Evolutionary conservation across 2,329 filamentous ascomycete genomes (phyloP).

Genomic region (Epichloe sp.): DNA sequence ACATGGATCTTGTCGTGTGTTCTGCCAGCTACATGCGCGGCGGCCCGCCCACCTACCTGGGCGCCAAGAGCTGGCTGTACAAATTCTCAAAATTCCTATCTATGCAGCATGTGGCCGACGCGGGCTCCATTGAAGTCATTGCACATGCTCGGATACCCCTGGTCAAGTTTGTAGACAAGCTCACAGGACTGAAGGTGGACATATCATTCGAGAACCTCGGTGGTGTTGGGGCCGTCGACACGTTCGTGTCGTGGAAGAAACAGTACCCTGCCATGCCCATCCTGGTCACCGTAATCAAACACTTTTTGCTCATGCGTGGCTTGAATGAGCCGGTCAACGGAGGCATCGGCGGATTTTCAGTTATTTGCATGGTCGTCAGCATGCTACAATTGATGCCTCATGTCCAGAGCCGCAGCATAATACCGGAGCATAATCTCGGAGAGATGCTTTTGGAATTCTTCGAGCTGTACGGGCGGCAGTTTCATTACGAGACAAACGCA

Average conservation of each 20-base stretch:
- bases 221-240: slow-evolving; percentile 66
- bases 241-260: slow-evolving; percentile 67
- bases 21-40: slow-evolving; percentile 42
- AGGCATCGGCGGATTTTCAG: slow-evolving; percentile 84
- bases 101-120: slow-evolving; percentile 40
- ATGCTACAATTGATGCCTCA: slow-evolving; percentile 71
- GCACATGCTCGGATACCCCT: slow-evolving; percentile 69
- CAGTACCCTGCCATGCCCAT: slow-evolving; percentile 76
- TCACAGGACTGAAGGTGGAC: slow-evolving; percentile 74
- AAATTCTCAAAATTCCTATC: slow-evolving; percentile 50
- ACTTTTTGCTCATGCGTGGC: slow-evolving; percentile 77
- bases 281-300: slow-evolving; percentile 80
- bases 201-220: slow-evolving; percentile 89
- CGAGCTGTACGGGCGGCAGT: slow-evolving; percentile 73
- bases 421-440: slow-evolving; percentile 56
- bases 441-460: slow-evolving; percentile 79
- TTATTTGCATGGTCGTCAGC: slow-evolving; percentile 86
- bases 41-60: slow-evolving; percentile 33
- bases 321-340: slow-evolving; percentile 86
- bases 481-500: slow-evolving; percentile 56
- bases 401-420: slow-evolving; percentile 46
- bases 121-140: slow-evolving; percentile 53
- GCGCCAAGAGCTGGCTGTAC: slow-evolving; percentile 43
- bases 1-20: slow-evolving; percentile 87
- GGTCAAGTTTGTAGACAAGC: slow-evolving; percentile 73